Evolutionary conservation across 202 grass and related monocot genomes (phyloP).

Genomic region (Elaeis oleifera): DNA sequence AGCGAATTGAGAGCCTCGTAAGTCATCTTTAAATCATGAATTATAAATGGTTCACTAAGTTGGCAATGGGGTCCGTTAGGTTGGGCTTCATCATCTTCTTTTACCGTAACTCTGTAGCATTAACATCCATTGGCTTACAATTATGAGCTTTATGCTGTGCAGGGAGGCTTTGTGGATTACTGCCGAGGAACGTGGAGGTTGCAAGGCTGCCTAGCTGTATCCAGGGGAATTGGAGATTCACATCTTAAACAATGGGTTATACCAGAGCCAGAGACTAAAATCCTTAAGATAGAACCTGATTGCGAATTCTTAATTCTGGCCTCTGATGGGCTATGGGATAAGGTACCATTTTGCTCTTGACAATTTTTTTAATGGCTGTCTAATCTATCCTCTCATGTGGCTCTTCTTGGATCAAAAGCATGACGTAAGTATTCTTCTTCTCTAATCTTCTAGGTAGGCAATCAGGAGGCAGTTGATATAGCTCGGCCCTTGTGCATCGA

Average conservation of each 20-base stretch:
- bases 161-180: constrained; percentile 87
- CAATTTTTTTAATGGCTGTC: too few species aligned
- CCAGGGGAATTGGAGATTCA: constrained; percentile 73
- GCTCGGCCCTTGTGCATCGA: constrained; percentile 22
- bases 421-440: too few species aligned
- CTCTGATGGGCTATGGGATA: constrained; percentile 93
- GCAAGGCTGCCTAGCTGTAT: constrained; percentile 81
- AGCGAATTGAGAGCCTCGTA: constrained; percentile 83
- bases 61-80: too few species aligned
- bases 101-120: too few species aligned
- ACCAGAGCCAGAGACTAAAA: constrained; percentile 63
- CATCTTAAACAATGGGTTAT: constrained; percentile 91
- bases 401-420: too few species aligned
- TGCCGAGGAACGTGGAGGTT: constrained; percentile 82
- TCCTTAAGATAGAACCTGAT: constrained; percentile 39
- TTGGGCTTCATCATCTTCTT: too few species aligned
- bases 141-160: constrained; percentile 14
- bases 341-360: constrained; percentile 27
- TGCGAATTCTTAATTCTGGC: constrained; percentile 93
- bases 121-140: constrained; percentile 9
- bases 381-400: too few species aligned
- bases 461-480: constrained; percentile 34
- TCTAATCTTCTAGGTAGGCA: constrained; percentile 20
- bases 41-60: too few species aligned
- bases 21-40: constrained; percentile 5